Conservation (phyloP, 371 early-diverging fungal genomes). For the Apophysomyces variabilis region DNA sequence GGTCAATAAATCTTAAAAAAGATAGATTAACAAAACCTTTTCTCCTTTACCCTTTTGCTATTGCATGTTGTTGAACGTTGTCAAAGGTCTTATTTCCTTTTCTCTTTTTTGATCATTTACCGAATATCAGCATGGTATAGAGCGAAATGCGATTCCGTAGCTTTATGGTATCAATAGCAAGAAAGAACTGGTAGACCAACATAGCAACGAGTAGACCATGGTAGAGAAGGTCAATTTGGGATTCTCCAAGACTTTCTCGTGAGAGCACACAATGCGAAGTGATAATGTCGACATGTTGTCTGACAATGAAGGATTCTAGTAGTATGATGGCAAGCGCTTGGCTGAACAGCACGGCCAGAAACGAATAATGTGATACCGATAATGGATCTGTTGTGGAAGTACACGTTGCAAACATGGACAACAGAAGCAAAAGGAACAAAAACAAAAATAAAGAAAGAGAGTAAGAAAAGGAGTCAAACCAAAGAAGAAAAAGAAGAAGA, state of each 20-base stretch:
- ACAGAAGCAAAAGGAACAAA: neutral
- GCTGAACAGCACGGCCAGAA: neutral
- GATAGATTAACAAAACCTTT: neutral
- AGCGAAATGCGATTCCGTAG: constrained; percentile 8
- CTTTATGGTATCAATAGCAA: constrained; percentile 18
- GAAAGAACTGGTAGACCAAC: constrained; percentile 16
- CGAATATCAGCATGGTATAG: constrained; percentile 11
- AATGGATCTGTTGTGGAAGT: neutral
- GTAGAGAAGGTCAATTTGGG: constrained; percentile 17
- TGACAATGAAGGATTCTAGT: neutral
- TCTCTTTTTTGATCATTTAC: constrained; percentile 4
- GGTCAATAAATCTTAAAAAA: constrained; percentile 7
- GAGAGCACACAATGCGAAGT: constrained; percentile 11
- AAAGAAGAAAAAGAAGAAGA: neutral
- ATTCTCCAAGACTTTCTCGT: constrained; percentile 3
- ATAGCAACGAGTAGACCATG: constrained; percentile 17
- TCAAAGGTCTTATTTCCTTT: neutral
- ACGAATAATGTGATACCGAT: neutral
- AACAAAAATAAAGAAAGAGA: neutral
- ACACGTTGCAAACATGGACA: neutral
- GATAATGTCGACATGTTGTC: neutral
- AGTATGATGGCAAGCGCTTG: neutral
- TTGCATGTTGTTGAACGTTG: no score
- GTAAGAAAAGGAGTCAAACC: neutral
- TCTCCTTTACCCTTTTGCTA: no score